Evolutionary conservation across 139 green algal species (phyloP).

Genomic region (Volvox africanus): DNA sequence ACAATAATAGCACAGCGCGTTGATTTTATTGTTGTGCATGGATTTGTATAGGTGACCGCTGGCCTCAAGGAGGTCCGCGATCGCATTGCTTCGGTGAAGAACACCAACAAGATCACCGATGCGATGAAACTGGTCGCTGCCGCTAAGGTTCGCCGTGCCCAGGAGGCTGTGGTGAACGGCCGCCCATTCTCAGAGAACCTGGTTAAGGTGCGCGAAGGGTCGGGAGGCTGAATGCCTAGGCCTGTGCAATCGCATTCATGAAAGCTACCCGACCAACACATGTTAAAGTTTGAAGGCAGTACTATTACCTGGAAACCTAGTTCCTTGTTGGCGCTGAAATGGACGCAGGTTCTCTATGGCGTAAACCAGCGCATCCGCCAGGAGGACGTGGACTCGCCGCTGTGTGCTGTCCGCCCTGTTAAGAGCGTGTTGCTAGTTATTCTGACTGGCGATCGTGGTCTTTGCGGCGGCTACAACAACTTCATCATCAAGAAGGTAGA

Average conservation of each 20-base stretch:
- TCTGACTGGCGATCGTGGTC: conserved; percentile 96
- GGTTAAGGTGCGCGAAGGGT: conserved; percentile 88
- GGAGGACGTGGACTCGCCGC: conserved; percentile 98
- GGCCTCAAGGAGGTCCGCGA: conserved; percentile 93
- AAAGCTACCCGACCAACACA: neutral
- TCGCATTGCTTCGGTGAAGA: conserved; percentile 97
- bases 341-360: conserved; percentile 92
- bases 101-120: conserved; percentile 99
- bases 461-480: conserved; percentile 99
- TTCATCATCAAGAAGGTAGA: conserved; percentile 92
- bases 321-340: neutral
- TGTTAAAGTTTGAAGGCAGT: neutral
- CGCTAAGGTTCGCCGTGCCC: conserved; percentile 94
- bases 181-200: conserved; percentile 99
- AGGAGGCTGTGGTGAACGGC: conserved; percentile 97
- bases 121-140: conserved; percentile 97
- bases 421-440: conserved; percentile 94
- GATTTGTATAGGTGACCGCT: conserved; percentile 61
- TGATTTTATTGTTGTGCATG: neutral
- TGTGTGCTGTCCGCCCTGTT: conserved; percentile 92
- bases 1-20: no score
- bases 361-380: conserved; percentile 95
- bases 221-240: neutral
- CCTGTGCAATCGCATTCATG: neutral
- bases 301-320: neutral